These are phyloP conservation scores for Kwoniella sp. DNA, from an alignment of 768 basidiomycete species.

Conservation along the genomic window DNA sequence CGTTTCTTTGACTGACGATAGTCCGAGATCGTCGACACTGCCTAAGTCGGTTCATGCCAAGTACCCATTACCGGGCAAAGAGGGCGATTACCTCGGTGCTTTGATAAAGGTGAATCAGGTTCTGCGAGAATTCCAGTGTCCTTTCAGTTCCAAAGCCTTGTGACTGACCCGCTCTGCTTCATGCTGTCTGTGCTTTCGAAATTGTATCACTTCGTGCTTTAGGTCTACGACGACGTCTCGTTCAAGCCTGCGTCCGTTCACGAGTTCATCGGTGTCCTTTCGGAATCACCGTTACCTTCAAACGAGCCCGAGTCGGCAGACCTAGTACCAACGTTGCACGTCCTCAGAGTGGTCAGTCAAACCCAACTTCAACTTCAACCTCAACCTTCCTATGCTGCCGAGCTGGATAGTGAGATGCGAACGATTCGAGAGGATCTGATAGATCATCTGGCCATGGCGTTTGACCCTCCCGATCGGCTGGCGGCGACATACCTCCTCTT, in stretches of 20 bases:
- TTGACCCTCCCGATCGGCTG: slow-evolving; percentile 38
- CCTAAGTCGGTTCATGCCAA: slow-evolving; percentile 37
- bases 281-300: slow-evolving; percentile 42
- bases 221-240: slow-evolving; percentile 51
- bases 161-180: neutral
- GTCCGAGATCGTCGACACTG: slow-evolving; percentile 8
- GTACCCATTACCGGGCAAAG: slow-evolving; percentile 36
- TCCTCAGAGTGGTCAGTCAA: slow-evolving; percentile 22
- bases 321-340: slow-evolving; percentile 49
- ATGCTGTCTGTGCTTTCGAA: neutral
- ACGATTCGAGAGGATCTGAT: slow-evolving; percentile 33
- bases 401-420: neutral
- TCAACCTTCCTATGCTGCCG: neutral
- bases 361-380: neutral
- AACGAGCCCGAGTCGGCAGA: slow-evolving; percentile 26
- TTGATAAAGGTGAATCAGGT: slow-evolving; percentile 46
- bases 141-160: too few species aligned
- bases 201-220: too few species aligned
- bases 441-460: slow-evolving; percentile 37
- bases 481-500: slow-evolving; percentile 47
- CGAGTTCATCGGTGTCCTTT: slow-evolving; percentile 50
- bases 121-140: neutral
- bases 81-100: slow-evolving; percentile 46
- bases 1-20: neutral
- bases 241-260: slow-evolving; percentile 48